A percentile compares a stretch with the other conserved stretches of the same genome.
Conservation (phyloP, 345 rosid species). For the Brassica rapa region DNA sequence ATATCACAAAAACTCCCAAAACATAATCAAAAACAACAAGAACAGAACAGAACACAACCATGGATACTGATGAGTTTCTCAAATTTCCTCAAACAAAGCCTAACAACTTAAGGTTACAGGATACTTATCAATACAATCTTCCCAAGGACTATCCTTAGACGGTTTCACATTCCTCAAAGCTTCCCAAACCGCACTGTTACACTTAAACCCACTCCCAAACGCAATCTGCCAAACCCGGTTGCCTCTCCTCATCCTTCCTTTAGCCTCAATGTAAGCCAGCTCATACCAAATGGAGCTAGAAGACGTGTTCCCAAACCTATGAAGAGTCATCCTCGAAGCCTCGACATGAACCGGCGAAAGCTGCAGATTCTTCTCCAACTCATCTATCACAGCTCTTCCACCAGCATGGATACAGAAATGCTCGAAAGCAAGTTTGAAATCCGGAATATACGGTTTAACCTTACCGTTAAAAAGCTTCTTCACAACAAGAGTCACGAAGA, state of each 20-base stretch:
- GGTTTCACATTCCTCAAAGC: not conserved
- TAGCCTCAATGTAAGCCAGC: not conserved
- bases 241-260: not conserved
- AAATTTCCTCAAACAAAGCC: not conserved
- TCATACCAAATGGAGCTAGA: not conserved
- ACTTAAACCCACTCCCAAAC: not conserved
- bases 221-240: not conserved
- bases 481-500: not conserved
- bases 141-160: not conserved
- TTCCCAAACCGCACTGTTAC: not conserved
- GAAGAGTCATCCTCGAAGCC: slow-evolving; percentile 1
- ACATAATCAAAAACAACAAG: not conserved
- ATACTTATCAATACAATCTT: not conserved
- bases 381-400: not conserved
- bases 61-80: not conserved
- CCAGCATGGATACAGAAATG: not conserved
- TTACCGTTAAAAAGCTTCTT: not conserved
- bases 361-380: not conserved
- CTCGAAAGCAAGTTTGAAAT: not conserved
- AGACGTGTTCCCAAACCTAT: not conserved
- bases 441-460: not conserved
- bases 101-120: not conserved
- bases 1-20: not conserved
- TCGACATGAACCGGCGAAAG: not conserved
- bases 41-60: not conserved